Evolutionary conservation across 306 rosid species (phyloP).

Genomic region (Begonia fuchsioides): DNA sequence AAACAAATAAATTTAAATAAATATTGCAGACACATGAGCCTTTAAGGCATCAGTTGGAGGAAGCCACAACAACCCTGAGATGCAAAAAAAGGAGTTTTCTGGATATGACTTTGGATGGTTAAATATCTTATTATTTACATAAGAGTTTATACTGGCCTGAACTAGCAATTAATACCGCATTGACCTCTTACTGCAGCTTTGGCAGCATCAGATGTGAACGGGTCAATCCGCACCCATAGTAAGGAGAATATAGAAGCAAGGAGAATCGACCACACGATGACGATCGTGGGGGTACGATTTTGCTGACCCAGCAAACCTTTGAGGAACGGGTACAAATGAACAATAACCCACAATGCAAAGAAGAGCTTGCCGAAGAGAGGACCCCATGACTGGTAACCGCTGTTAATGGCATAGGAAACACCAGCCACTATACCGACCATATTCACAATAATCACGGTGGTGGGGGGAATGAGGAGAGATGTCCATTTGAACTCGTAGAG

Average conservation of each 20-base stretch:
- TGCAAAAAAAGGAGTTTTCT: not conserved
- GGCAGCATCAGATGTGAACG: constrained; percentile 35
- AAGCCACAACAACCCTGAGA: no score
- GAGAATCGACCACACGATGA: constrained; percentile 80
- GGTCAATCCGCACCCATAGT: constrained; percentile 89
- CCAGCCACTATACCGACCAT: constrained; percentile 84
- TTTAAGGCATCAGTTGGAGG: no score
- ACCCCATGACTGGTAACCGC: constrained; percentile 98
- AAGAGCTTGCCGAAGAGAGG: no score
- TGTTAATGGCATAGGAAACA: constrained; percentile 73
- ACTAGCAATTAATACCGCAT: constrained; percentile 68
- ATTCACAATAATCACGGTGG: constrained; percentile 71
- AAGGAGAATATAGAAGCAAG: constrained; percentile 88
- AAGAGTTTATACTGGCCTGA: not conserved
- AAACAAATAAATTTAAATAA: no score
- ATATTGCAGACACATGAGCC: no score
- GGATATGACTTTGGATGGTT: constrained; percentile 10
- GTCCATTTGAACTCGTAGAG: constrained; percentile 93
- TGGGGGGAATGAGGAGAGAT: constrained; percentile 84
- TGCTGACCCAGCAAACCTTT: constrained; percentile 86
- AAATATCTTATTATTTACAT: constrained; percentile 35
- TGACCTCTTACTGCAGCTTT: constrained; percentile 40
- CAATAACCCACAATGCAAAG: constrained; percentile 87
- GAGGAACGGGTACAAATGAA: constrained; percentile 87
- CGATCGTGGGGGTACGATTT: constrained; percentile 85